Conservation (phyloP, 2,329 filamentous ascomycete genomes). For the Dactylellina cionopaga region DNA sequence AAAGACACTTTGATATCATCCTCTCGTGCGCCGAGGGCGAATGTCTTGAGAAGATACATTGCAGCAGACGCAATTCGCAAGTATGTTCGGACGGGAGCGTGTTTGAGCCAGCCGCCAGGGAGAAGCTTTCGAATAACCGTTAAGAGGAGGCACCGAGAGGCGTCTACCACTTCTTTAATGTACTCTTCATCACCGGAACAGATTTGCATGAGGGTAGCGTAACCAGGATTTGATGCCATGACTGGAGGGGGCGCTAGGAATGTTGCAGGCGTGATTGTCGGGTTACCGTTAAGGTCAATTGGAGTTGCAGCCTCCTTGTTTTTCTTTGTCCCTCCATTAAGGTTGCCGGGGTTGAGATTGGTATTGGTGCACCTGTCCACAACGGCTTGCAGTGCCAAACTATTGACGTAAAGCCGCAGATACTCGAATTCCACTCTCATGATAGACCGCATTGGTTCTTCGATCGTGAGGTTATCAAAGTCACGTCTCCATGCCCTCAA, state of each 20-base stretch:
- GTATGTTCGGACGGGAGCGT: slow-evolving; percentile 83
- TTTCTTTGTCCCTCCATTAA: slow-evolving; percentile 59
- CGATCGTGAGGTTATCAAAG: slow-evolving; percentile 79
- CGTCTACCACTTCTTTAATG: slow-evolving; percentile 79
- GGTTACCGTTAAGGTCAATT: slow-evolving; percentile 58
- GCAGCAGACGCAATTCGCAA: slow-evolving; percentile 86
- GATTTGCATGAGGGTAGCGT: slow-evolving; percentile 61
- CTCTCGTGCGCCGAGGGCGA: slow-evolving; percentile 80
- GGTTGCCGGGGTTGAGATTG: slow-evolving; percentile 69
- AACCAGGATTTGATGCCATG: slow-evolving; percentile 68
- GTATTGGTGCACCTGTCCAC: slow-evolving; percentile 81
- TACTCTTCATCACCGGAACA: slow-evolving; percentile 75
- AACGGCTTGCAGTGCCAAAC: slow-evolving; percentile 89
- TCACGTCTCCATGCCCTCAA: slow-evolving; percentile 81
- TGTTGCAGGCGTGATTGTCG: slow-evolving; percentile 67
- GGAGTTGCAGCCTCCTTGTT: slow-evolving; percentile 58
- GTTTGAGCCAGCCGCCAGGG: slow-evolving; percentile 79
- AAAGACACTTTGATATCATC: slow-evolving; percentile 81
- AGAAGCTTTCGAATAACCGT: slow-evolving; percentile 80
- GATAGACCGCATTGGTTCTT: slow-evolving; percentile 76
- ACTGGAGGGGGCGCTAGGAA: slow-evolving; percentile 70
- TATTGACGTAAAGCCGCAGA: slow-evolving; percentile 93
- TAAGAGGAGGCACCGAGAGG: slow-evolving; percentile 77
- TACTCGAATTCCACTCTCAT: slow-evolving; percentile 96
- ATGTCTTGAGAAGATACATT: slow-evolving; percentile 86